Evolutionary conservation across 164 flowering plant species (phyloP).

Genomic region (Berberis thunbergii): DNA sequence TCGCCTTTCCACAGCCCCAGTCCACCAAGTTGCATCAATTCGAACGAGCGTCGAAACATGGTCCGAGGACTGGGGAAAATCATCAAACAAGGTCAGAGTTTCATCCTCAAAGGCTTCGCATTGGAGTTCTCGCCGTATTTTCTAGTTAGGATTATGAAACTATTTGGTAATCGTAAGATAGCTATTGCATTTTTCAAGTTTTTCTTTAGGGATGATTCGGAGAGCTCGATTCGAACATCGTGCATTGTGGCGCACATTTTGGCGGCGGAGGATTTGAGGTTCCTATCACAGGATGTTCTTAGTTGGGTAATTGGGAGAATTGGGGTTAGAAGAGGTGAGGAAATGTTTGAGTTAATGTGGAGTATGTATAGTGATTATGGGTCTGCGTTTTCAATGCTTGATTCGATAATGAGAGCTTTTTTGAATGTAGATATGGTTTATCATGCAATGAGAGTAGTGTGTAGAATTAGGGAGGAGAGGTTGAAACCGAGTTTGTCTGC

Average conservation of each 20-base stretch:
- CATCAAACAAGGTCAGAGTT: constrained; percentile 31
- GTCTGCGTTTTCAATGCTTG: constrained; percentile 51
- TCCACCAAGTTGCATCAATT: constrained; percentile 17
- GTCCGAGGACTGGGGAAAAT: constrained; percentile 32
- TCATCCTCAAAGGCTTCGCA: constrained; percentile 26
- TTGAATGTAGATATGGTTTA: constrained; percentile 35
- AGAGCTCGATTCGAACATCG: constrained; percentile 25
- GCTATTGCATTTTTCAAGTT: constrained; percentile 65
- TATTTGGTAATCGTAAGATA: constrained; percentile 20
- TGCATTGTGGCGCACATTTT: constrained; percentile 49
- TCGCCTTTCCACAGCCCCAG: constrained; percentile 13
- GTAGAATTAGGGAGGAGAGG: constrained; percentile 46
- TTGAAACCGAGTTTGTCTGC: constrained; percentile 53
- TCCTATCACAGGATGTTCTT: constrained; percentile 59
- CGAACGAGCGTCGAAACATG: constrained; percentile 42
- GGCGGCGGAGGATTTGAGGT: constrained; percentile 27
- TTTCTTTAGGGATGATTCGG: constrained; percentile 29
- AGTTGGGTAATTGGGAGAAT: constrained; percentile 40
- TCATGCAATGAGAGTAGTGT: constrained; percentile 42
- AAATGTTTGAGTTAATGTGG: constrained; percentile 50
- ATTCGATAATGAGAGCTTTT: constrained; percentile 68
- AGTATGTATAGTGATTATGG: constrained; percentile 25
- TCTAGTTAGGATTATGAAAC: constrained; percentile 44
- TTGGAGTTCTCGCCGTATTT: constrained; percentile 32
- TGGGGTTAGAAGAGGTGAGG: constrained; percentile 34